phyloP scores from a whole-genome alignment of 108 stramenopile genomes.

The Nannochloropsis granulata region DNA sequence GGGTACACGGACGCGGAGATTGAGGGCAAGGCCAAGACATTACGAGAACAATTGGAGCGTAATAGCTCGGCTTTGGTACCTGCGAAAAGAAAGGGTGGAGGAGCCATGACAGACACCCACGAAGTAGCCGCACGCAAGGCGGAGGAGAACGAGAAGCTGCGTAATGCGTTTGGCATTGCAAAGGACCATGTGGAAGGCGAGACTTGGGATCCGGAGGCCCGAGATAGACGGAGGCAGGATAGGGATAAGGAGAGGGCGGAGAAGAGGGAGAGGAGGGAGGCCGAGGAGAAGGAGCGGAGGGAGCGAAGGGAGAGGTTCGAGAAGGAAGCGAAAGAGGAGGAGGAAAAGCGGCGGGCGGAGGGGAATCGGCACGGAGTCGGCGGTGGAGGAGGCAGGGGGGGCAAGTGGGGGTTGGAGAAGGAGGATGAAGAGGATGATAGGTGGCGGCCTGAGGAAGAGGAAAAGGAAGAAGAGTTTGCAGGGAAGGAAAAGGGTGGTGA shows the following conservation, averaged over 20 bases:
- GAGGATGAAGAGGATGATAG: not conserved
- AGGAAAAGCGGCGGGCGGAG: not conserved
- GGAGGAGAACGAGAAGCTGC: slow-evolving; percentile 20
- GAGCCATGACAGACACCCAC: slow-evolving; percentile 22
- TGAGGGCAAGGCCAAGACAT: slow-evolving; percentile 24
- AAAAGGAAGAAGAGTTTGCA: not conserved
- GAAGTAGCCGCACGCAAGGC: slow-evolving; percentile 13
- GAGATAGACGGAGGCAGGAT: slow-evolving; percentile 11
- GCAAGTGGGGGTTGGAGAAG: not conserved
- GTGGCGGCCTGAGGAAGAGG: not conserved
- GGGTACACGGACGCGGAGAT: slow-evolving; percentile 32
- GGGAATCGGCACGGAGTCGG: not conserved
- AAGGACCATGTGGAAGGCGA: slow-evolving; percentile 34
- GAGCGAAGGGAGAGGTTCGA: not conserved
- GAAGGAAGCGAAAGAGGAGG: not conserved
- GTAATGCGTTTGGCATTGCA: slow-evolving; percentile 28
- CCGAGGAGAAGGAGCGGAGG: not conserved
- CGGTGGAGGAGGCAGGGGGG: not conserved
- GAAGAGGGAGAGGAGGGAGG: slow-evolving; percentile 3
- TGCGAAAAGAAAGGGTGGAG: not conserved
- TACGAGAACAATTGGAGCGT: not conserved
- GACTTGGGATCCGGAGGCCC: slow-evolving; percentile 30
- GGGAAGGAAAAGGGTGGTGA: too few relatives aligned
- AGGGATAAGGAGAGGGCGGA: not conserved
- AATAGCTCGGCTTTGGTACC: not conserved